A percentile compares a stretch with the other conserved stretches of the same genome.
Conservation (phyloP, 2,329 filamentous ascomycete genomes). For the Endothia cerciana region DNA sequence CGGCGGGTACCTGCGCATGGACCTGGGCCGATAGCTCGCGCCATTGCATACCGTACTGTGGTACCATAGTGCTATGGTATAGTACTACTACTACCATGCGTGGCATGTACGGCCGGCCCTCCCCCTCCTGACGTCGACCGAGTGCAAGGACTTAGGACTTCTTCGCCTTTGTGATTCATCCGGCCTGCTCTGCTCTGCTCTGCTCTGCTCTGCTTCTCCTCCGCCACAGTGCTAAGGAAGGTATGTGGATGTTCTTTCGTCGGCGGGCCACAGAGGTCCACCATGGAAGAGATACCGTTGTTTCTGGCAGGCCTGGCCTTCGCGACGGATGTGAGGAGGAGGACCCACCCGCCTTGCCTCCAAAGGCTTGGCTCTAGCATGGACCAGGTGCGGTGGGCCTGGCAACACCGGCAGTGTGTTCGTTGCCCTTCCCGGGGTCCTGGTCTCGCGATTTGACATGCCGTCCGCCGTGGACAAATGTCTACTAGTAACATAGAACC, state of each 20-base stretch:
- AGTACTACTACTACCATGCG: not conserved
- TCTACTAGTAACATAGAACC: no score
- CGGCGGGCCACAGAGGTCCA: no score
- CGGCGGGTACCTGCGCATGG: constrained; percentile 11
- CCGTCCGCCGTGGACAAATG: no score
- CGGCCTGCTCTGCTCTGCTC: no score
- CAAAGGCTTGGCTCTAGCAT: no score
- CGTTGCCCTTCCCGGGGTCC: not conserved
- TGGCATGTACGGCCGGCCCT: no score
- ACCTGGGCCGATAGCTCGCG: constrained; percentile 3
- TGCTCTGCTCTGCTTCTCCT: no score
- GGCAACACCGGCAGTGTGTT: not conserved
- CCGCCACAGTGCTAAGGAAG: no score
- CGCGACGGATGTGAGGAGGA: not conserved
- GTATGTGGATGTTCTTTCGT: not conserved
- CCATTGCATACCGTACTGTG: not conserved
- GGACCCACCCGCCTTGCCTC: no score
- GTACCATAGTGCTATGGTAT: not conserved
- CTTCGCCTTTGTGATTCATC: no score
- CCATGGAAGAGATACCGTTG: not conserved
- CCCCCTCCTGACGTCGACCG: no score
- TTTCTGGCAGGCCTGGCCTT: not conserved
- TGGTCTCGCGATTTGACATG: not conserved
- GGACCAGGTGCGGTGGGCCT: not conserved
- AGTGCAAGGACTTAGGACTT: no score